Base-by-base conservation (phyloP, 2,329 filamentous ascomycete genomes). In the Grosmannia clavigera region DNA sequence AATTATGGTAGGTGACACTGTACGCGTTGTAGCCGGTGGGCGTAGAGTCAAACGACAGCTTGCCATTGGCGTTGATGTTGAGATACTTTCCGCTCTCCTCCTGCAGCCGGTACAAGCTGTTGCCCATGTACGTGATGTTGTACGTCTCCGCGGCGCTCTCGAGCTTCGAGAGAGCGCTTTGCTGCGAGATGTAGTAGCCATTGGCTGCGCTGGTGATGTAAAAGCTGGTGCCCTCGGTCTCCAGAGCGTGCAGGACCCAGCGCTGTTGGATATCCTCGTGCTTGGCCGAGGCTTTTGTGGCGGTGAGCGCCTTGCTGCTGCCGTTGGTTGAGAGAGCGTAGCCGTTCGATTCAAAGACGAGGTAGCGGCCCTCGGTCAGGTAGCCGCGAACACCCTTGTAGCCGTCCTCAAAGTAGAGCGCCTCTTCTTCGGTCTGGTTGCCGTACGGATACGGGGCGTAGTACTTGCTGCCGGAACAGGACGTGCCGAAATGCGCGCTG, bases 281-380 rank as follows among this genome's bases (percentile, higher is more conserved):
- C 3, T 67, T 63, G 0, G 67, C 43, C 1, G 67, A 70, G 1
- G 71, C 70, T 35, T 62, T 25, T 62, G 64, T 54, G 61, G 70
- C 38, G 66, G 56, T n/a, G n/a, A n/a, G n/a, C n/a, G n/a, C n/a
- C n/a, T n/a, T n/a, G n/a, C n/a, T n/a, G n/a, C n/a, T n/a, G n/a
- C n/a, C n/a, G n/a, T 66, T 60, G 58, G 73, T 75, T 9, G 69
- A 69, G 19, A 81, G 70, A 0, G 77, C 77, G 22, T 66, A 70
- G n/a, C 75, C 75, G 40, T 70, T 67, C 59, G 70, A 68, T 65
- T 80, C 78, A 59, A 82, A 77, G 5, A 77, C 75, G 16, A 82
- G 71, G 64, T 77, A 81, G 22, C 79, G 77, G 12, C 80, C 80
- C 65, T 82, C 80, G 5, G 78, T 81, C 31, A 82, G 68, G 27